Base-by-base conservation (phyloP, 768 basidiomycete genomes). In the Clavaria fumosa region DNA sequence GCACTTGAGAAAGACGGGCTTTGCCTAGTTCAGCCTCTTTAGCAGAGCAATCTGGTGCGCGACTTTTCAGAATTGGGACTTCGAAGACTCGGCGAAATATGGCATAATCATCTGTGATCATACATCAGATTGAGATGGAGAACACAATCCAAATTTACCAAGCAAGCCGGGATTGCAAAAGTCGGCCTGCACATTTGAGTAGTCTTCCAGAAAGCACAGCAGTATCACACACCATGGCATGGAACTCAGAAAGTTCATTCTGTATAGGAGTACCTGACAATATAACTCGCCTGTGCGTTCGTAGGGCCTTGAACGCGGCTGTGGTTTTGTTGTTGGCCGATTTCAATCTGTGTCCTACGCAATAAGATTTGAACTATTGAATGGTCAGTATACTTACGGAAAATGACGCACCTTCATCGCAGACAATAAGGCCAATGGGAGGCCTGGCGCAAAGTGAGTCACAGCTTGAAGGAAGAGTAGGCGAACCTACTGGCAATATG, bases 191-290 rank as follows among this genome's bases (percentile, higher is more conserved):
- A 1, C 24, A 27, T n/a, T n/a, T n/a, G n/a, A n/a, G n/a, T n/a
- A n/a, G n/a, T n/a, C n/a, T n/a, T n/a, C n/a, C n/a, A n/a, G n/a
- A n/a, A n/a, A n/a, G n/a, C n/a, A n/a, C n/a, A 31, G 30, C 30
- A 7, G 30, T 7, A 3, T 31, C n/a, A 49, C 69, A 45, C 45
- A 89, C 90, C 93, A 97, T 97, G 3, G 89, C 72, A 56, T 95
- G 93, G 51, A 93, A 93, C 55, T 99, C 95, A 44, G 80, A 65
- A 20, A 99, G 59, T 53, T 96, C 88, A 56, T 99, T 99, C 54
- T 97, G 95, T 28, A 99, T 84, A 1, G 95, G 95, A 1, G 95
- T 99, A 22, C 95, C 95, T 1, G 90, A 90, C 3, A 99, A 64
- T 24, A 99, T 91, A 43, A 96, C 67, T 24, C 93, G 62, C 17